A percentile compares a stretch with the other conserved stretches of the same genome.
Conservation (phyloP, 2,329 filamentous ascomycete genomes). For the Penicillium sp. region DNA sequence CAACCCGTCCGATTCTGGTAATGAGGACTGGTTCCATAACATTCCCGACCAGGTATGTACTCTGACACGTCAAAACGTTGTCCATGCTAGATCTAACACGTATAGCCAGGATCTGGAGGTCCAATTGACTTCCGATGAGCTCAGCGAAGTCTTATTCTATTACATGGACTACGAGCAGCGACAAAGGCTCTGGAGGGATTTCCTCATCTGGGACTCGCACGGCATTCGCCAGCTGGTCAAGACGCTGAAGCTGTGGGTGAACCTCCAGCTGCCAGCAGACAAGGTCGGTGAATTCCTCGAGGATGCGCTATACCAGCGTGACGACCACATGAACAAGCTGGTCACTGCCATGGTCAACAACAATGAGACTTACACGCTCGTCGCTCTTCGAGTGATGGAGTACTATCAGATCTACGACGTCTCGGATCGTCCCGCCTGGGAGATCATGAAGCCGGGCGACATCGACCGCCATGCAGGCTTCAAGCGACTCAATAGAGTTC, state of each 20-base stretch:
- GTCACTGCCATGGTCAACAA: conserved; percentile 6
- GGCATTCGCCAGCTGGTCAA: background rate
- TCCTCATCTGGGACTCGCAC: conserved; percentile 1
- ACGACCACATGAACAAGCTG: conserved; percentile 2
- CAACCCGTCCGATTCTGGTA: no score
- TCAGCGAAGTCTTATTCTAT: no score
- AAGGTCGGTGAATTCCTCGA: conserved; percentile 8
- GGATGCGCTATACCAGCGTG: conserved; percentile 2
- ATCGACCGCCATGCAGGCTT: background rate
- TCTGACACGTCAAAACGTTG: no score
- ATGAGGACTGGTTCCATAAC: no score
- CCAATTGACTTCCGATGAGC: no score
- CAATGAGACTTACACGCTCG: conserved; percentile 1
- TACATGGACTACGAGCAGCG: no score
- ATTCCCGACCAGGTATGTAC: no score
- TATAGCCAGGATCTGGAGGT: no score
- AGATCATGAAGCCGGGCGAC: background rate
- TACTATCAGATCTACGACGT: conserved; percentile 7
- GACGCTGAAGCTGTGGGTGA: conserved; percentile 2
- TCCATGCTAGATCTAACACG: no score
- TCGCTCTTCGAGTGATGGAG: conserved; percentile 3
- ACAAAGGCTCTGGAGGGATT: conserved; percentile 1
- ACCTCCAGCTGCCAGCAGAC: conserved; percentile 1
- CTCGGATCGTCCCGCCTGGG: conserved; percentile 2
- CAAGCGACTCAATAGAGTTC: no score